Conservation (phyloP, 2,329 filamentous ascomycete genomes). For the Ophiocordyceps camponoti-floridani region DNA sequence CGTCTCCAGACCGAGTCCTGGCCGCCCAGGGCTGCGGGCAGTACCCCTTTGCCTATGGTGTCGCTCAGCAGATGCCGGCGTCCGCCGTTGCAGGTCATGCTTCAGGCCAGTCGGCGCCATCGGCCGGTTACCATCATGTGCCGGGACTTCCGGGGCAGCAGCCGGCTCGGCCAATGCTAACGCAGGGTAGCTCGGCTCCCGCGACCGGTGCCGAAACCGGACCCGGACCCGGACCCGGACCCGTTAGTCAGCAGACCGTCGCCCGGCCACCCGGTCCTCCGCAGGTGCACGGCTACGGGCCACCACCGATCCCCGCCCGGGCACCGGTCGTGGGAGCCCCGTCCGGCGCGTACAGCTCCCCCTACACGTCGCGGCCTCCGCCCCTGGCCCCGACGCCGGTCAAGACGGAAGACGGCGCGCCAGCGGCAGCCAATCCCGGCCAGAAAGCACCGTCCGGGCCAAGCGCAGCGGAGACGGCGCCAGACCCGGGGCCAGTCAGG, state of each 20-base stretch:
- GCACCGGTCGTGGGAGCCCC: slow-evolving; percentile 14
- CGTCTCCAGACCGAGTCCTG: slow-evolving; percentile 29
- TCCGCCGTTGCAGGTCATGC: slow-evolving; percentile 10
- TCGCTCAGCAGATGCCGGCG: slow-evolving; percentile 14
- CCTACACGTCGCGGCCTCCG: slow-evolving; percentile 17
- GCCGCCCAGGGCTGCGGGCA: slow-evolving; percentile 19
- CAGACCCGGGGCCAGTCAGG: slow-evolving; percentile 9
- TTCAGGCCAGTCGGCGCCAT: slow-evolving; percentile 14
- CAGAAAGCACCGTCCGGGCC: neutral
- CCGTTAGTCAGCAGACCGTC: slow-evolving; percentile 5
- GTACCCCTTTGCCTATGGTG: slow-evolving; percentile 16
- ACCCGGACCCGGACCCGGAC: too few species aligned
- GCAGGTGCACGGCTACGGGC: slow-evolving; percentile 16
- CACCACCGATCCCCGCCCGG: slow-evolving; percentile 16
- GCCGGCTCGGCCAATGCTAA: slow-evolving; percentile 11
- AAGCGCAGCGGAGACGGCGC: slow-evolving; percentile 7
- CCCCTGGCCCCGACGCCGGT: slow-evolving; percentile 9
- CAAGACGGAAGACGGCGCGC: slow-evolving; percentile 12
- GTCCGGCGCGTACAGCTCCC: slow-evolving; percentile 17
- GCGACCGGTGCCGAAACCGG: slow-evolving; percentile 9
- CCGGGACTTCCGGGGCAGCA: slow-evolving; percentile 14
- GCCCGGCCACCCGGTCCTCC: slow-evolving; percentile 15
- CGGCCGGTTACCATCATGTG: slow-evolving; percentile 13
- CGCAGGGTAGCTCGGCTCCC: slow-evolving; percentile 11
- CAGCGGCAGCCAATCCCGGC: neutral